These are phyloP conservation scores for Seiridium cupressi DNA, from an alignment of 2,329 filamentous ascomycete genomes.

Conservation along the genomic window DNA sequence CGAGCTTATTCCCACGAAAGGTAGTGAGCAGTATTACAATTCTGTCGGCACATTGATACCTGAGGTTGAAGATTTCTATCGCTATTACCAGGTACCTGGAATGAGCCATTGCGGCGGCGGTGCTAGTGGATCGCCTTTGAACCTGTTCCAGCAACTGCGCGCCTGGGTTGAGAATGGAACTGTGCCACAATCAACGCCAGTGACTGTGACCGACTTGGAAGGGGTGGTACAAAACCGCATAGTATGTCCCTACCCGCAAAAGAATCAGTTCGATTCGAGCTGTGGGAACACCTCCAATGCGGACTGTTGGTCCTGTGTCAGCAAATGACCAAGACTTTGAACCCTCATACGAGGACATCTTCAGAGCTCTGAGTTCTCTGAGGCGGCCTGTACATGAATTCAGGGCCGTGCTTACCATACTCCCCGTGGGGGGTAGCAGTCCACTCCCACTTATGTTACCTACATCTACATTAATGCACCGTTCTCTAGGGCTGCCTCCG, in stretches of 20 bases:
- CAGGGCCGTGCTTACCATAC: no score
- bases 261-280: not conserved
- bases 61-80: not conserved
- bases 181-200: not conserved
- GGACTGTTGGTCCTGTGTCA: not conserved
- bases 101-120: not conserved
- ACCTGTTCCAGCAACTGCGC: not conserved
- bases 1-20: not conserved
- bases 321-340: not conserved
- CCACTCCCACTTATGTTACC: no score
- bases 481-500: no score
- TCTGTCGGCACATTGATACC: not conserved
- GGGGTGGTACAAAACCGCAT: not conserved
- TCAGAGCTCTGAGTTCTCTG: no score
- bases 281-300: not conserved
- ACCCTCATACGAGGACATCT: no score
- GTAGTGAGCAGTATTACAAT: not conserved
- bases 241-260: not conserved
- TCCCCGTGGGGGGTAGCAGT: no score
- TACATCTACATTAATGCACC: no score
- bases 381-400: no score
- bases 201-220: not conserved
- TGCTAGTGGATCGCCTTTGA: not conserved
- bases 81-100: not conserved
- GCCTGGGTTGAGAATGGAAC: conserved; percentile 4